phyloP scores from a whole-genome alignment of 2,329 filamentous ascomycete genomes.

The Fusarium napiforme region DNA sequence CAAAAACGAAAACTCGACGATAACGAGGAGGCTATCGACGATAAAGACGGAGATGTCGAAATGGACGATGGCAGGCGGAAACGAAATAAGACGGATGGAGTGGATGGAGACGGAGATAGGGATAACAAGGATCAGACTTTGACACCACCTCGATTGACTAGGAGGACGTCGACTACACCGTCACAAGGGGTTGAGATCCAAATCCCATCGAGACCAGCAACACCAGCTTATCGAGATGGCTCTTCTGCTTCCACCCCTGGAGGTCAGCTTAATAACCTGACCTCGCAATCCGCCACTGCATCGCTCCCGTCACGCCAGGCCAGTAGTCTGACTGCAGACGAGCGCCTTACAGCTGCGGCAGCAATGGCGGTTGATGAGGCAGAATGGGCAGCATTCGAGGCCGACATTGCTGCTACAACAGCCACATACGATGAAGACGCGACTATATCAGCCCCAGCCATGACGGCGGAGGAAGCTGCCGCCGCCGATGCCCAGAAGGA shows the following conservation, averaged over 20 bases:
- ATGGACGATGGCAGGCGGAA: conserved; percentile 56
- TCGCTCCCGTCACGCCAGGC: conserved; percentile 48
- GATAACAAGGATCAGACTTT: conserved; percentile 36
- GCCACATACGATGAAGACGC: conserved; percentile 58
- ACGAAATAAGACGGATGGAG: conserved; percentile 56
- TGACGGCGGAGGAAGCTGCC: conserved; percentile 72
- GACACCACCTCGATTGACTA: conserved; percentile 57
- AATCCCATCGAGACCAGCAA: conserved; percentile 72
- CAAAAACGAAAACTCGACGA: conserved; percentile 52
- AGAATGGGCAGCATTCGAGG: conserved; percentile 89
- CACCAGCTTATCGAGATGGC: conserved; percentile 59
- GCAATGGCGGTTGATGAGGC: conserved; percentile 69
- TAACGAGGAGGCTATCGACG: conserved; percentile 45
- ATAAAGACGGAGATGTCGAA: conserved; percentile 48
- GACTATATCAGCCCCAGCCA: conserved; percentile 75
- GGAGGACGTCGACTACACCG: conserved; percentile 63
- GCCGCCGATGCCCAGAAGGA: conserved; percentile 62
- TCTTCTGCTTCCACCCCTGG: conserved; percentile 56
- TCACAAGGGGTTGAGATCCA: conserved; percentile 68
- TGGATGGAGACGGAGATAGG: conserved; percentile 33
- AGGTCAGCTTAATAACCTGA: conserved; percentile 24
- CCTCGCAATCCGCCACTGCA: conserved; percentile 27
- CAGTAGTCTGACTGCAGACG: conserved; percentile 35
- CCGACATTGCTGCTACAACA: conserved; percentile 72
- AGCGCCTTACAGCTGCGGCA: conserved; percentile 23